Evolutionary conservation across 139 green algal genomes (phyloP), one percentile per base, ranked within the genome.

Genomic region (Edaphochlamys debaryana): DNA sequence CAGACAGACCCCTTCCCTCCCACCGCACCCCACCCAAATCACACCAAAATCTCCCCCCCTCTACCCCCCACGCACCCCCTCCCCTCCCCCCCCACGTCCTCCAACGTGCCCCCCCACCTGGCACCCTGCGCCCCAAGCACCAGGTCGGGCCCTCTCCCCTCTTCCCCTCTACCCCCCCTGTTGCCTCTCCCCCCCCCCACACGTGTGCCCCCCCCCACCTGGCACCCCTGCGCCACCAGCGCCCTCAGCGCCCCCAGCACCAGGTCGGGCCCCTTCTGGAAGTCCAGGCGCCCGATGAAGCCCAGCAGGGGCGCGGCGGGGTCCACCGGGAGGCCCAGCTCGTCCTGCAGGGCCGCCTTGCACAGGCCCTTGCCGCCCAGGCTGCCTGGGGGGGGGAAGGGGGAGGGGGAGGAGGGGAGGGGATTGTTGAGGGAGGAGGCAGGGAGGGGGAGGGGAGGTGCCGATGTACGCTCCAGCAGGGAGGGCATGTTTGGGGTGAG

Each of bases 221-320:
- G 92, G 72, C 87, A 92, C 23, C 87, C 90, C n/a, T 88, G 77
- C 22, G 80, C 70, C 27, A 84, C 78, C 60, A 96, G 73, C 2
- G 41, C 32, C 19, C 63, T 67, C 54, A 95, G 63, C 23, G 91
- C 89, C 25, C 91, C 80, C 85, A 96, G 77, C 40, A 94, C 75
- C 29, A 96, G 72, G 77, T 97, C 94, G 0, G 94, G 91, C 32
- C 93, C 94, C 85, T 96, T 96, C 87, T 96, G 94, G 69, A 88
- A 88, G 84, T 96, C 94, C 60, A 96, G 88, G 27, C 94, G 89
- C 22, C 94, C 94, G 62, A 96, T 93, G 80, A 92, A 96, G 69
- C 88, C 92, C 23, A 96, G 42, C 70, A 96, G 82, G 8, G 92
- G 92, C 37, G 84, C 69, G 19, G 89, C 75, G 48, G 88, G 80